Conservation (phyloP, 345 rosid genomes). For the Jatropha curcas region DNA sequence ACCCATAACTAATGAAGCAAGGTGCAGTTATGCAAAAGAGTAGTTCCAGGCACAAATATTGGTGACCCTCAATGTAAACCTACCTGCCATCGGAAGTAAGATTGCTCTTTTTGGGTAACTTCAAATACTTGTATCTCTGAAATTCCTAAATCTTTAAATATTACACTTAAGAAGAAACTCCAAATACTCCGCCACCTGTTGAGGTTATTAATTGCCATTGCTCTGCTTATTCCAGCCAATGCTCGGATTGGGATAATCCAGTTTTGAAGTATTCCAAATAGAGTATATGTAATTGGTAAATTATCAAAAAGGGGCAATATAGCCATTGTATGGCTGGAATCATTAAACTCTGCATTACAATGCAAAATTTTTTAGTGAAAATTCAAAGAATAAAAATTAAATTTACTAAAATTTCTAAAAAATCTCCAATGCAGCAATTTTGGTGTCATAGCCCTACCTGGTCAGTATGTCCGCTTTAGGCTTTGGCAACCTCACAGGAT, state of each 20-base stretch:
- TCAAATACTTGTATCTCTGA: conserved; percentile 49
- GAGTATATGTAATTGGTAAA: conserved; percentile 26
- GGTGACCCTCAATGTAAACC: conserved; percentile 50
- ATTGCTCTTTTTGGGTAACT: conserved; percentile 49
- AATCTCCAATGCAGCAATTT: too few relatives aligned
- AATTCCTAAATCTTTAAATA: conserved; percentile 45
- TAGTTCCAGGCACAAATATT: conserved; percentile 51
- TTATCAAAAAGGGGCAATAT: conserved; percentile 21
- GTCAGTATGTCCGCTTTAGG: too few relatives aligned
- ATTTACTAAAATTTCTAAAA: too few relatives aligned
- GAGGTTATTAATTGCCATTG: conserved; percentile 36
- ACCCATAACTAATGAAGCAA: conserved; percentile 24
- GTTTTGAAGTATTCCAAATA: conserved; percentile 31
- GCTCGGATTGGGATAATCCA: conserved; percentile 35
- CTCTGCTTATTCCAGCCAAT: conserved; percentile 49
- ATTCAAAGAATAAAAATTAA: too few relatives aligned
- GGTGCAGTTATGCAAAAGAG: conserved; percentile 44
- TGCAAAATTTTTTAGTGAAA: too few relatives aligned
- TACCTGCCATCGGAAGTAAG: conserved; percentile 11
- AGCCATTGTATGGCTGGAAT: conserved; percentile 29
- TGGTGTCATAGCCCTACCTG: too few relatives aligned
- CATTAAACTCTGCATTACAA: conserved; percentile 27
- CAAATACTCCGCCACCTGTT: conserved; percentile 45
- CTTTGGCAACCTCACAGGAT: too few relatives aligned
- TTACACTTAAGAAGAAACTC: conserved; percentile 24